A percentile compares a stretch with the other conserved stretches of the same genome.
Conservation (phyloP, 2,329 filamentous ascomycete species). For the Fusarium sp. region DNA sequence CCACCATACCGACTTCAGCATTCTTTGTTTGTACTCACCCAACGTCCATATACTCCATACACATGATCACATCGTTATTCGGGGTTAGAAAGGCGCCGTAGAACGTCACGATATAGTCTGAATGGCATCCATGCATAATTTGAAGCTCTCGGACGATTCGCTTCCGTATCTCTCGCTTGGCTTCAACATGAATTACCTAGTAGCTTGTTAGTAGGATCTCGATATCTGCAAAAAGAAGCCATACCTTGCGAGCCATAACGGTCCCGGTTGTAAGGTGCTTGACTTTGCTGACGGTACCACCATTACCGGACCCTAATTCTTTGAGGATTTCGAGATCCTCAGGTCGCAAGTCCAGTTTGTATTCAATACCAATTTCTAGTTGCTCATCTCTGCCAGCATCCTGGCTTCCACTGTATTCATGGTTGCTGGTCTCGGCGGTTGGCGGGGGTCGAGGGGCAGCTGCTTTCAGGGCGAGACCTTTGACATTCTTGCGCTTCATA, state of each 20-base stretch:
- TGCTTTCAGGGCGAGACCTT: constrained; percentile 88
- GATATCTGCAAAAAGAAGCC: constrained; percentile 7
- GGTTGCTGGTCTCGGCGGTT: constrained; percentile 77
- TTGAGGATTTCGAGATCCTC: constrained; percentile 94
- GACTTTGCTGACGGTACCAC: constrained; percentile 98
- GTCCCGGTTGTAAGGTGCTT: constrained; percentile 94
- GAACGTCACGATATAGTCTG: constrained; percentile 95
- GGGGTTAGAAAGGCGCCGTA: constrained; percentile 98
- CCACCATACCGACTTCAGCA: no score
- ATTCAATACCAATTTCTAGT: constrained; percentile 96
- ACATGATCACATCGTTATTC: constrained; percentile 98
- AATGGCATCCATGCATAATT: constrained; percentile 98
- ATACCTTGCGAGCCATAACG: constrained; percentile 96
- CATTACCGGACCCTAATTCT: constrained; percentile 95
- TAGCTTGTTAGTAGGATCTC: constrained; percentile 27
- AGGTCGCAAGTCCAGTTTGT: constrained; percentile 89
- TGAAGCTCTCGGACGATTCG: constrained; percentile 96
- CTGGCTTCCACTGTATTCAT: constrained; percentile 69
- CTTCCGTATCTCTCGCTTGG: constrained; percentile 96
- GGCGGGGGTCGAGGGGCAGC: constrained; percentile 77
- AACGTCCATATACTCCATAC: constrained; percentile 99
- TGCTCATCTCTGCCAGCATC: constrained; percentile 67
- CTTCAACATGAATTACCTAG: constrained; percentile 97
- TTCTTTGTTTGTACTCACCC: constrained; percentile 72
- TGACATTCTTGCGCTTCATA: constrained; percentile 99